Percentiles rank a stretch among this genome's conserved stretches.
phyloP scores from a whole-genome alignment of 2,329 filamentous ascomycete genomes.

The Scedosporium dehoogii region DNA sequence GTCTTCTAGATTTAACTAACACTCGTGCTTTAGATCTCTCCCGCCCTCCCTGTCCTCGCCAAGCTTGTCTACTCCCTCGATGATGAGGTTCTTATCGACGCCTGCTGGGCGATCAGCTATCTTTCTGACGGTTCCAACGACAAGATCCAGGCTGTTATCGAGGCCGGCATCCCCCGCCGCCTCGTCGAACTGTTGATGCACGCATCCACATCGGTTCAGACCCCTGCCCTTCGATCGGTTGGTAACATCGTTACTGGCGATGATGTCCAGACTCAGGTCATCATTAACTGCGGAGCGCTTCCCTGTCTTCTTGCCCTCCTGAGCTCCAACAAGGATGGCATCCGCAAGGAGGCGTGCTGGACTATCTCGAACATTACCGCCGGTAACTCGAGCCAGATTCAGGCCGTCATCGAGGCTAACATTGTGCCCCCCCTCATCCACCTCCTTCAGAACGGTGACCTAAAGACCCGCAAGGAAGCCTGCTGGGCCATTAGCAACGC shows the following conservation, averaged over 20 bases:
- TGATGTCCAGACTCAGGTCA: slow-evolving; percentile 97
- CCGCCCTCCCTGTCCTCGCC: slow-evolving; percentile 85
- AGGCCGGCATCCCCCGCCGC: slow-evolving; percentile 91
- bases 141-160: slow-evolving; percentile 98
- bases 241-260: slow-evolving; percentile 99
- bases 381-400: slow-evolving; percentile 95
- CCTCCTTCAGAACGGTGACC: slow-evolving; percentile 88
- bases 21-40: slow-evolving; percentile 60
- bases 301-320: slow-evolving; percentile 86
- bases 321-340: slow-evolving; percentile 96
- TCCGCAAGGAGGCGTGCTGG: slow-evolving; percentile 99
- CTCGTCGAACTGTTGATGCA: slow-evolving; percentile 97
- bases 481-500: slow-evolving; percentile 99
- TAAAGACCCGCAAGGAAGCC: slow-evolving; percentile 98
- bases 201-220: slow-evolving; percentile 95
- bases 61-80: slow-evolving; percentile 98
- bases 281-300: slow-evolving; percentile 95
- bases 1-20: slow-evolving; percentile 10
- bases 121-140: slow-evolving; percentile 97
- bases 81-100: slow-evolving; percentile 96
- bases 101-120: slow-evolving; percentile 99
- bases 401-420: slow-evolving; percentile 91
- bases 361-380: slow-evolving; percentile 99
- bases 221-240: slow-evolving; percentile 89
- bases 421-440: slow-evolving; percentile 96